phyloP scores from a whole-genome alignment of 306 rosid species.

The Arachis stenosperma region DNA sequence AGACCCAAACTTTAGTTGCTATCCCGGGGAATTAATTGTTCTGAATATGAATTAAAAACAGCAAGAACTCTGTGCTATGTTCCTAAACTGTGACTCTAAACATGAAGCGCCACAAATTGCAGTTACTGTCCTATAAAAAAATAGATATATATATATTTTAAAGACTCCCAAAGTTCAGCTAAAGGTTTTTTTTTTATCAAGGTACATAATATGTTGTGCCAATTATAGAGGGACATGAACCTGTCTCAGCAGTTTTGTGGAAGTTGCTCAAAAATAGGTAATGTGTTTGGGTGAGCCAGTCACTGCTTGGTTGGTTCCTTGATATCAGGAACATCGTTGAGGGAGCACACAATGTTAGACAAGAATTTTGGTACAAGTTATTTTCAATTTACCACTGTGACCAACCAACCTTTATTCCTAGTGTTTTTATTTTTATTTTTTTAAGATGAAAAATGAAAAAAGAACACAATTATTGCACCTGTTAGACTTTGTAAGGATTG shows the following conservation, averaged over 20 bases:
- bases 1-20: background rate
- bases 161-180: background rate
- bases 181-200: background rate
- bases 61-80: constrained; percentile 6
- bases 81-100: background rate
- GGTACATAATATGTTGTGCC: background rate
- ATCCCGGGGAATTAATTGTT: constrained; percentile 13
- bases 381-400: constrained; percentile 24
- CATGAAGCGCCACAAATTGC: background rate
- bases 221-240: background rate
- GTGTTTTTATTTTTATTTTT: background rate
- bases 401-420: background rate
- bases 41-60: constrained; percentile 18
- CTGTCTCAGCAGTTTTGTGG: background rate
- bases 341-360: constrained; percentile 2
- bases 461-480: constrained; percentile 52
- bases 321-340: constrained; percentile 2
- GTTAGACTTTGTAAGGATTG: constrained; percentile 94
- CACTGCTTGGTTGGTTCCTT: background rate
- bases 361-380: constrained; percentile 19
- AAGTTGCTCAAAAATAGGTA: constrained; percentile 12
- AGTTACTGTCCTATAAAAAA: background rate
- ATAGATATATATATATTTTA: background rate
- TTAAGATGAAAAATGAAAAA: constrained; percentile 22
- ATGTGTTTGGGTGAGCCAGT: background rate